phyloP scores from a whole-genome alignment of 768 basidiomycete species.

The Tricholoma bakamatsutake region DNA sequence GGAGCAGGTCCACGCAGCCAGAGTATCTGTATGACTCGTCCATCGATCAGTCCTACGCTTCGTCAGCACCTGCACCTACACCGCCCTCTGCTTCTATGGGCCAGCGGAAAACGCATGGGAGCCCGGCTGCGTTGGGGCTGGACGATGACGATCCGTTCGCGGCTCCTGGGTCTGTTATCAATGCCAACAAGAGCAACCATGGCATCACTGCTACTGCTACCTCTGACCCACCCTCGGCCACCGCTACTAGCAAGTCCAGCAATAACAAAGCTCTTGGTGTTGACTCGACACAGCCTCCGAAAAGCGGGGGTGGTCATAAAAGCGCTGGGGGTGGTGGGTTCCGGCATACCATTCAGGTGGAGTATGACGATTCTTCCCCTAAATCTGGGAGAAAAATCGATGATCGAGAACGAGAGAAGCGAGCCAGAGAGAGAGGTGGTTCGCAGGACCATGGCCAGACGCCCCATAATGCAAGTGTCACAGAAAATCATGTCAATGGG shows the following conservation, averaged over 20 bases:
- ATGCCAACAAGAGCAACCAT: not conserved
- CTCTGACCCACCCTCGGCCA: not conserved
- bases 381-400: constrained; percentile 26
- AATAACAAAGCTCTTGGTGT: constrained; percentile 3
- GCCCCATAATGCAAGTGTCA: constrained; percentile 5
- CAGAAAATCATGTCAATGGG: constrained; percentile 4
- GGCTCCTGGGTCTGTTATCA: constrained; percentile 24
- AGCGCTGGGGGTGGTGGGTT: constrained; percentile 37
- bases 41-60: constrained; percentile 42
- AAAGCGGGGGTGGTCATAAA: constrained; percentile 28
- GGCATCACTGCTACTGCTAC: constrained; percentile 1
- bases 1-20: constrained; percentile 58
- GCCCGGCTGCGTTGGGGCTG: constrained; percentile 27
- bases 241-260: not conserved
- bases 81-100: constrained; percentile 15
- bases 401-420: constrained; percentile 17
- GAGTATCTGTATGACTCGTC: constrained; percentile 76
- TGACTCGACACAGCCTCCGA: constrained; percentile 18
- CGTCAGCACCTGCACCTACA: constrained; percentile 23
- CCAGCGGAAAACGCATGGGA: constrained; percentile 23
- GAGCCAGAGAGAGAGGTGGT: not conserved
- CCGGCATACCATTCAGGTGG: constrained; percentile 94
- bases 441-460: not conserved
- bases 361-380: constrained; percentile 66
- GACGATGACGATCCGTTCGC: constrained; percentile 75